phyloP scores from a whole-genome alignment of 2,329 filamentous ascomycete genomes.

The Microcyclospora tardicrescens region DNA sequence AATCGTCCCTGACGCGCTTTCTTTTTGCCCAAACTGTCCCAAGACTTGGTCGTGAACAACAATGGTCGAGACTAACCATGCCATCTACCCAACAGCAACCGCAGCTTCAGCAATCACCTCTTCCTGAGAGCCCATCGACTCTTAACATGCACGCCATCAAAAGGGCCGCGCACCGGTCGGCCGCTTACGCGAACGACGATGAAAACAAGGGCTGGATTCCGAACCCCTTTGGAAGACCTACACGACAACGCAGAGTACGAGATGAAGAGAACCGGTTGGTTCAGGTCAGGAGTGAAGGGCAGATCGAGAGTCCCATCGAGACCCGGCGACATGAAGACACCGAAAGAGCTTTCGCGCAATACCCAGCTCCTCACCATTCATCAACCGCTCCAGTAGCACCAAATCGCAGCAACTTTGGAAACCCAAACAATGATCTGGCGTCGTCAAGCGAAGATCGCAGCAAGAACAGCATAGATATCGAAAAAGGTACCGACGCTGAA shows the following conservation, averaged over 20 bases:
- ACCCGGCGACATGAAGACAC: slow-evolving; percentile 4
- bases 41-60: no score
- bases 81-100: no score
- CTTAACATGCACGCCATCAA: slow-evolving; percentile 12
- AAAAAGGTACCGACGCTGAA: background rate
- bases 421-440: background rate
- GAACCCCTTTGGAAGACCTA: slow-evolving; percentile 16
- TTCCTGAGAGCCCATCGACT: no score
- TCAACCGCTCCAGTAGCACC: slow-evolving; percentile 12
- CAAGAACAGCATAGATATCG: background rate
- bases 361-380: slow-evolving; percentile 7
- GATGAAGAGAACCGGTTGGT: slow-evolving; percentile 12
- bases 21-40: no score
- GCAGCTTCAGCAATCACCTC: no score
- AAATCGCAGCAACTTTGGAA: no score
- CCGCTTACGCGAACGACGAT: slow-evolving; percentile 16
- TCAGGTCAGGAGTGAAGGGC: slow-evolving; percentile 9
- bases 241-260: slow-evolving; percentile 1
- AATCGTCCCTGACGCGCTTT: no score
- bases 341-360: background rate
- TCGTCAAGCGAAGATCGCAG: background rate
- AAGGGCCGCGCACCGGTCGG: slow-evolving; percentile 14
- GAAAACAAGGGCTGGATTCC: slow-evolving; percentile 10
- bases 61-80: no score
- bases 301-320: slow-evolving; percentile 8